Evolutionary conservation across 2,329 filamentous ascomycete genomes (phyloP).

Genomic region (Magnaporthiopsis rhizophila): DNA sequence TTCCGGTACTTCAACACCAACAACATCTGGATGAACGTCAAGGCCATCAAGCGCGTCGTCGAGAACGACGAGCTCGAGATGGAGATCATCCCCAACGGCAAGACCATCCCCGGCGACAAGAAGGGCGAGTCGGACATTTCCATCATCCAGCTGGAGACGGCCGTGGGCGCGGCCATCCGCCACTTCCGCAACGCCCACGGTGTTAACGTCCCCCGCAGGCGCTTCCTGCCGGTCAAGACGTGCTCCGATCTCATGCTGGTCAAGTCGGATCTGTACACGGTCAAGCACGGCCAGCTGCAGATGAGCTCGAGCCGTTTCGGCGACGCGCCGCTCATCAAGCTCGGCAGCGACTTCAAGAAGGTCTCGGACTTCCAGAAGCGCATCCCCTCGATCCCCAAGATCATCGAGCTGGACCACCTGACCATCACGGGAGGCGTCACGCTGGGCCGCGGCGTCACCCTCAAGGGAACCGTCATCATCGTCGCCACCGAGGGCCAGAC

Average conservation of each 20-base stretch:
- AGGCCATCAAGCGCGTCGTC: conserved; percentile 96
- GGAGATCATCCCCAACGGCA: conserved; percentile 99
- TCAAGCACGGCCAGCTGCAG: conserved; percentile 96
- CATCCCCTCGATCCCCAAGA: conserved; percentile 81
- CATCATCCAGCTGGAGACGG: conserved; percentile 97
- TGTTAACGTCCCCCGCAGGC: conserved; percentile 94
- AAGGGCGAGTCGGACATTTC: conserved; percentile 98
- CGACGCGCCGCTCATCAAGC: conserved; percentile 95
- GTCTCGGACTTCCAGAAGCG: conserved; percentile 92
- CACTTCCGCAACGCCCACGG: conserved; percentile 98
- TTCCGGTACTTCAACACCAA: conserved; percentile 99
- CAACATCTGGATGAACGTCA: conserved; percentile 99
- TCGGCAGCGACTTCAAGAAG: conserved; percentile 99
- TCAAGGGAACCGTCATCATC: conserved; percentile 98
- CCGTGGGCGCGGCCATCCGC: conserved; percentile 94
- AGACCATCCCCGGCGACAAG: conserved; percentile 97
- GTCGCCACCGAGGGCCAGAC: conserved; percentile 96
- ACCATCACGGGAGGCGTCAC: conserved; percentile 98
- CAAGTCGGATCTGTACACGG: conserved; percentile 97
- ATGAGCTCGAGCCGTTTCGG: conserved; percentile 97
- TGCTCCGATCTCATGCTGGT: conserved; percentile 99
- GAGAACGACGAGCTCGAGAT: conserved; percentile 98
- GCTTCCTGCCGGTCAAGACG: conserved; percentile 99
- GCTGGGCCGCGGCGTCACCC: conserved; percentile 85
- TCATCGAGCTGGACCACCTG: conserved; percentile 86